Percentiles rank a stretch among this genome's conserved stretches.
Evolutionary conservation across 2,329 filamentous ascomycete genomes (phyloP).

Genomic region (Chrysoporthe cubensis): DNA sequence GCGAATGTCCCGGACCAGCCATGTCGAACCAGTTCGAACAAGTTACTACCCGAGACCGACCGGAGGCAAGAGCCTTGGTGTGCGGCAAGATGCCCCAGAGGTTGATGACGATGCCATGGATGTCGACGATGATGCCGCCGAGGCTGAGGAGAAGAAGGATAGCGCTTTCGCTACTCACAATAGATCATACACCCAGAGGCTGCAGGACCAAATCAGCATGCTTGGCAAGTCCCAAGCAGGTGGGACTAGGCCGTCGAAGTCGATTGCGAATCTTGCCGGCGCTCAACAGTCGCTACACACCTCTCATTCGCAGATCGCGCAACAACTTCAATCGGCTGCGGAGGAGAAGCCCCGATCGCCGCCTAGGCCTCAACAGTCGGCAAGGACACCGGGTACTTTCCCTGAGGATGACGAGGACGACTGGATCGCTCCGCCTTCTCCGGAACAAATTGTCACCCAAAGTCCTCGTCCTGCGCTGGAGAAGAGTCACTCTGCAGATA

Average conservation of each 20-base stretch:
- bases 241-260: conserved; percentile 52
- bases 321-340: conserved; percentile 34
- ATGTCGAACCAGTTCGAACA: conserved; percentile 72
- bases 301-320: conserved; percentile 37
- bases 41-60: conserved; percentile 77
- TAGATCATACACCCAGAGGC: conserved; percentile 89
- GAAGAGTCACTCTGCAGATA: conserved; percentile 65
- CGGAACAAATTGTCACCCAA: conserved; percentile 41
- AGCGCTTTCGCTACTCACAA: conserved; percentile 64
- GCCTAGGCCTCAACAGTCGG: conserved; percentile 39
- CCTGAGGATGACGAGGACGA: conserved; percentile 64
- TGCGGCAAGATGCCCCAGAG: conserved; percentile 49
- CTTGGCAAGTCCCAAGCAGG: conserved; percentile 62
- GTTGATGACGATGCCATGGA: conserved; percentile 59
- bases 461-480: conserved; percentile 56
- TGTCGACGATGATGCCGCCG: conserved; percentile 44
- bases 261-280: conserved; percentile 44
- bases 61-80: conserved; percentile 72
- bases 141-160: conserved; percentile 52
- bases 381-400: conserved; percentile 61
- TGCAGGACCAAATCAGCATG: conserved; percentile 90
- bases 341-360: conserved; percentile 36
- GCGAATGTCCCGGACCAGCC: conserved; percentile 74
- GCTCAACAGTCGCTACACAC: conserved; percentile 37
- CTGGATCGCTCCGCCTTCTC: conserved; percentile 62